Conservation (phyloP, 2,329 filamentous ascomycete genomes). For the Myriosclerotinia scirpicola region DNA sequence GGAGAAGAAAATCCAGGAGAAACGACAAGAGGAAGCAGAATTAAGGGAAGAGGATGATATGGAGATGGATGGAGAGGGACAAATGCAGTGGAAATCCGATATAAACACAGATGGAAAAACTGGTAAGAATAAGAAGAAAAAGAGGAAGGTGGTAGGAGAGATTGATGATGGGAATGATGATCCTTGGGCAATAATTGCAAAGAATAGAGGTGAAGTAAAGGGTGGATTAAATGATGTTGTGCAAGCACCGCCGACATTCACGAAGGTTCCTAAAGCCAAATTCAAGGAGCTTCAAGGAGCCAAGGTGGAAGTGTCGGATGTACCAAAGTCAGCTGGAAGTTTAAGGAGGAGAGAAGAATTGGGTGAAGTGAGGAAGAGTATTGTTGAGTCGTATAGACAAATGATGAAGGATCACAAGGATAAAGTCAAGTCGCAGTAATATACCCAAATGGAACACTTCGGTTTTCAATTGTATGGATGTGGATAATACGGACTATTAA, state of each 20-base stretch:
- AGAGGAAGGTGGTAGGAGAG: conserved; percentile 47
- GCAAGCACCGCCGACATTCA: conserved; percentile 39
- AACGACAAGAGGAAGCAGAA: conserved; percentile 36
- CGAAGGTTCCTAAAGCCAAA: conserved; percentile 39
- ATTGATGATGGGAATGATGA: conserved; percentile 41
- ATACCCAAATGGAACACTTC: background rate
- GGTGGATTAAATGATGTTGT: conserved; percentile 43
- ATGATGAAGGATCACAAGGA: conserved; percentile 58
- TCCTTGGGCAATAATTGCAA: conserved; percentile 40
- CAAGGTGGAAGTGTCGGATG: conserved; percentile 64
- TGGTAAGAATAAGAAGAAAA: conserved; percentile 32
- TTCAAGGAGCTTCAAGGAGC: conserved; percentile 55
- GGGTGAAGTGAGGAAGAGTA: conserved; percentile 63
- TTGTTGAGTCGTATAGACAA: conserved; percentile 72
- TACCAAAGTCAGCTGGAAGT: conserved; percentile 69
- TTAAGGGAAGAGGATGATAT: conserved; percentile 39
- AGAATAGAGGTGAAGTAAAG: conserved; percentile 36
- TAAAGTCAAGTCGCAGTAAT: conserved; percentile 9
- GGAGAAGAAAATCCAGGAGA: conserved; percentile 52
- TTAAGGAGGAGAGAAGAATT: conserved; percentile 72
- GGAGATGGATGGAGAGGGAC: conserved; percentile 38
- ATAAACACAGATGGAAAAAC: conserved; percentile 47
- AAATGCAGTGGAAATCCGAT: conserved; percentile 59
- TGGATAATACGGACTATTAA: background rate
- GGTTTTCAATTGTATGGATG: background rate